Evolutionary conservation across 768 basidiomycete genomes (phyloP), one percentile per base, ranked within the genome.

Genomic region (Cyclocybe cylindracea): DNA sequence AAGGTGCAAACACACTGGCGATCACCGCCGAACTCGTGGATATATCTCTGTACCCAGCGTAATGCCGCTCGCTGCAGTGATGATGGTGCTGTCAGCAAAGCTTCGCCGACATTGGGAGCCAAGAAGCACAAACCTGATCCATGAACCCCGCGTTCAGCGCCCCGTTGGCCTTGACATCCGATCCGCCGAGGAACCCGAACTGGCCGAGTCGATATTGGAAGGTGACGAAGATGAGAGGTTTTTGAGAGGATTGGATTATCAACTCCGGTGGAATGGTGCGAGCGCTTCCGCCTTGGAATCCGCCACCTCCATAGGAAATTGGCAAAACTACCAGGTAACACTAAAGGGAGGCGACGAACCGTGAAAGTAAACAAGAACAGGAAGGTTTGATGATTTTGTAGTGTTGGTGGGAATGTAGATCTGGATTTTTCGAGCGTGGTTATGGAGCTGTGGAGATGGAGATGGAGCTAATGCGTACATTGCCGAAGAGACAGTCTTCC

Each of bases 401-500:
- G 65, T 62, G 32, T 57, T 51, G 19, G 60, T 63, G 5, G 74
- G 74, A 35, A 73, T 55, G 38, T 65, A 70, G 36, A 75, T 68
- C 74, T 75, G 39, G 18, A 9, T 24, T 24, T 24, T 24, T 24
- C 24, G 24, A 24, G 14, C 11, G n/a, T 33, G 31, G 31, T 18
- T 36, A 5, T 16, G 10, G 24, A 11, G 29, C 40, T 38, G 43
- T 32, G 16, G 13, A 14, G 18, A 39, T 10, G 10, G n/a, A 10
- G 4, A 32, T 24, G 2, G 46, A 44, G 18, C 10, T 10, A 40
- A 32, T 19, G 44, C 59, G 54, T 33, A 75, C 76, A 55, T 77
- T 77, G 44, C 70, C 72, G 49, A 74, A 77, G 2, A 77, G 58
- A 50, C 76, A 77, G 50, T 77, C 74, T 55, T 77, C 76, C 8